phyloP scores from a whole-genome alignment of 2,329 filamentous ascomycete genomes.

The Colletotrichum tanaceti region DNA sequence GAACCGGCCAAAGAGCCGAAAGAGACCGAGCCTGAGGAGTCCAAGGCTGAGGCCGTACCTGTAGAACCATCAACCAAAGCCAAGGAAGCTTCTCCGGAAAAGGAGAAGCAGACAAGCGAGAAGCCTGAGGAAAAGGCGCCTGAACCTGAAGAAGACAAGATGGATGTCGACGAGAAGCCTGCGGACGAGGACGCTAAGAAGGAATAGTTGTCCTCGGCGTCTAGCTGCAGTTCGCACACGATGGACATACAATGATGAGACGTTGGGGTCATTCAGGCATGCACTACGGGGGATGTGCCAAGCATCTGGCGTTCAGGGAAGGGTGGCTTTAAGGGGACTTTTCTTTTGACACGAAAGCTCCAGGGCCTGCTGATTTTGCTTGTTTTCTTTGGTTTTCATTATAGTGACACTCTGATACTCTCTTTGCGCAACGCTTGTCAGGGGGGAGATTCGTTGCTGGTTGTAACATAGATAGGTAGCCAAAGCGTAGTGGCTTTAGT shows the following conservation, averaged over 20 bases:
- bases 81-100: slow-evolving; percentile 23
- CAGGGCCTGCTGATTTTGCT: slow-evolving; percentile 4
- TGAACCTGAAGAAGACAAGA: slow-evolving; percentile 42
- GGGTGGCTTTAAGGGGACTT: slow-evolving; percentile 24
- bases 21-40: background rate
- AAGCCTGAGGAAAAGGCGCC: slow-evolving; percentile 37
- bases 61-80: slow-evolving; percentile 35
- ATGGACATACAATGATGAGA: slow-evolving; percentile 27
- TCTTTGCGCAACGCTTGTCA: background rate
- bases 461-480: slow-evolving; percentile 37
- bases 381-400: slow-evolving; percentile 22
- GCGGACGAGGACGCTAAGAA: slow-evolving; percentile 29
- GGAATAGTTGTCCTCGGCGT: slow-evolving; percentile 16
- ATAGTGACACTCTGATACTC: slow-evolving; percentile 29
- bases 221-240: background rate
- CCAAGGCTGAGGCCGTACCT: slow-evolving; percentile 40
- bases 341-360: slow-evolving; percentile 16
- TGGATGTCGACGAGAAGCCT: slow-evolving; percentile 41
- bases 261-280: slow-evolving; percentile 5
- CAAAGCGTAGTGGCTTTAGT: slow-evolving; percentile 16
- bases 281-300: slow-evolving; percentile 4
- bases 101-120: slow-evolving; percentile 41
- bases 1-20: slow-evolving; percentile 35
- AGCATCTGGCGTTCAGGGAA: slow-evolving; percentile 31
- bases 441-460: background rate